phyloP scores from a whole-genome alignment of 306 rosid species.

The Lathyrus tuberosus region DNA sequence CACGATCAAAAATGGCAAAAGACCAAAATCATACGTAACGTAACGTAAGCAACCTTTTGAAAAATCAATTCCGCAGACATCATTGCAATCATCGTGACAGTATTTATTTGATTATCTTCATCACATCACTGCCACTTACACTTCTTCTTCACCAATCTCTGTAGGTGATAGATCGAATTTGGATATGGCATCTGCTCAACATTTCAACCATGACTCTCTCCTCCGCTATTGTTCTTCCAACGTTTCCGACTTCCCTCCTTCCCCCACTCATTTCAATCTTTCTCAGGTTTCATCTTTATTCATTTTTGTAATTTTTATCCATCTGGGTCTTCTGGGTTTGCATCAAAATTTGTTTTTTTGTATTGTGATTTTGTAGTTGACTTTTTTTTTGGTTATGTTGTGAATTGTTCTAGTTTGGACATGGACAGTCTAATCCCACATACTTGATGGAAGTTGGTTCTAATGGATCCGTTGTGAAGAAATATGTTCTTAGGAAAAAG shows the following conservation, averaged over 20 bases:
- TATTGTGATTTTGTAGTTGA: neutral
- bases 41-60: neutral
- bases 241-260: constrained; percentile 65
- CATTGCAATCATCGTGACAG: neutral
- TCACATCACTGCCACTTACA: neutral
- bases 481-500: constrained; percentile 88
- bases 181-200: constrained; percentile 52
- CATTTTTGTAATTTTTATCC: neutral
- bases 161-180: constrained; percentile 9
- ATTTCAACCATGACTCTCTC: constrained; percentile 57
- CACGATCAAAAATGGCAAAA: too few relatives aligned
- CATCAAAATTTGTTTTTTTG: constrained; percentile 3
- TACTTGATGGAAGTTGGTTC: constrained; percentile 72
- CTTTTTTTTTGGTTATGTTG: neutral
- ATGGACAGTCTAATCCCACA: constrained; percentile 95
- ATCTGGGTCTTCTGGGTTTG: constrained; percentile 16
- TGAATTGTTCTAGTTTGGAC: constrained; percentile 69
- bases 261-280: constrained; percentile 63
- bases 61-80: neutral
- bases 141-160: neutral
- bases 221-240: constrained; percentile 69
- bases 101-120: neutral
- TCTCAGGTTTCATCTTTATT: constrained; percentile 60
- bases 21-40: too few relatives aligned
- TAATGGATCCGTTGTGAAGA: constrained; percentile 49